Base-by-base conservation (phyloP, 345 rosid species). In the Melaleuca quinquenervia region DNA sequence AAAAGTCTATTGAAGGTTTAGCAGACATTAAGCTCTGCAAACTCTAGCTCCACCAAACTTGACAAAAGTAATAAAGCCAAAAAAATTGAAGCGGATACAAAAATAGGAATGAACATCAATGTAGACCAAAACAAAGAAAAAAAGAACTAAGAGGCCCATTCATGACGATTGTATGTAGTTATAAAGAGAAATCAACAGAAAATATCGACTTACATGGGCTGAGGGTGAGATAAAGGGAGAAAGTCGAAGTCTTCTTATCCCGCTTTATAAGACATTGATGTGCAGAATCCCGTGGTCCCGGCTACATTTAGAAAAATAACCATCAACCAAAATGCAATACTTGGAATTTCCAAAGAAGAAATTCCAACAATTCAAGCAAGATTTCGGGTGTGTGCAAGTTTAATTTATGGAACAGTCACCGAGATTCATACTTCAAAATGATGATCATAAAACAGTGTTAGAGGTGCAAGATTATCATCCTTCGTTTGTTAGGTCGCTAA, bases 251-350 rank as follows among this genome's bases (percentile, higher is more conserved):
- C 92, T 91, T 94, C 93, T 92, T 93, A 88, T 90, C 92, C 90
- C 98, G 91, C 90, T 85, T 95, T 84, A 95, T 94, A 82, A 96
- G 90, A 88, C 98, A 96, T 80, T 93, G 97, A 87, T 95, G 94
- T 3, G 95, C 92, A 51, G 86, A 84, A 20, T 93, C 95, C 10
- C 89, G 87, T 1, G 99, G 98, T 85, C 98, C 98, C 50, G 96
- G 92, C 98, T 96, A 94, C 94, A 93, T 82, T 89, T 82, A 83
- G 36, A 84, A 85, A 32, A 84, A 41, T 85, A 44, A 74, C 32
- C 62, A 85, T 41, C 80, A 89, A 83, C 54, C 52, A 86, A n/a
- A 41, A 84, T 52, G 32, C 51, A 15, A 6, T 21, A 15, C 21
- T 86, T 9, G n/a, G 50, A 45, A 76, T 70, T 36, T 82, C 50